Evolutionary conservation across 2,329 filamentous ascomycete species (phyloP).

Genomic region (Fonsecaea monophora): DNA sequence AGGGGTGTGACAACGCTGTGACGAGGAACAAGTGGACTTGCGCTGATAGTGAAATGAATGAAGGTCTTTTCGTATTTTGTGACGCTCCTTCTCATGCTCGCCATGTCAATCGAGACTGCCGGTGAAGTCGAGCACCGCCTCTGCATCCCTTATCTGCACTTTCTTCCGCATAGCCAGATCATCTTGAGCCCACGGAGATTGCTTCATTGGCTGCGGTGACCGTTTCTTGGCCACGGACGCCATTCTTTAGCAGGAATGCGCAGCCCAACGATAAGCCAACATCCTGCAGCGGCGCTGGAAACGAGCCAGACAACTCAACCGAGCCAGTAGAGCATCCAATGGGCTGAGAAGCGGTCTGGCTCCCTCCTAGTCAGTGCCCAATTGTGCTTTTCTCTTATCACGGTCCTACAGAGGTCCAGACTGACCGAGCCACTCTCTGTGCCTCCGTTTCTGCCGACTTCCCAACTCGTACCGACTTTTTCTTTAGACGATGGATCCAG

Average conservation of each 20-base stretch:
- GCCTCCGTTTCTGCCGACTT: neutral
- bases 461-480: neutral
- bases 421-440: conserved; percentile 3
- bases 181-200: neutral
- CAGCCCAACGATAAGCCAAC: conserved; percentile 11
- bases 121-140: neutral
- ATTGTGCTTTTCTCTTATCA: conserved; percentile 9
- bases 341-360: conserved; percentile 19
- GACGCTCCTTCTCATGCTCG: neutral
- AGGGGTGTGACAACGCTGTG: neutral
- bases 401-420: conserved; percentile 20
- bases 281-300: neutral
- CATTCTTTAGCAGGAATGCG: neutral
- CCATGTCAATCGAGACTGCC: neutral
- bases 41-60: neutral
- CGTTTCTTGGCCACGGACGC: neutral
- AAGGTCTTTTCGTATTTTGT: neutral
- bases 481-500: neutral
- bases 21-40: neutral
- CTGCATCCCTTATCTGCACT: neutral
- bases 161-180: neutral
- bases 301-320: conserved; percentile 19
- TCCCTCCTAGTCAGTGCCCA: neutral
- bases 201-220: neutral
- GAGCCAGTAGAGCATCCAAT: conserved; percentile 11